Conservation (phyloP, 768 basidiomycete genomes). For the Macrolepiota dolichaula region DNA sequence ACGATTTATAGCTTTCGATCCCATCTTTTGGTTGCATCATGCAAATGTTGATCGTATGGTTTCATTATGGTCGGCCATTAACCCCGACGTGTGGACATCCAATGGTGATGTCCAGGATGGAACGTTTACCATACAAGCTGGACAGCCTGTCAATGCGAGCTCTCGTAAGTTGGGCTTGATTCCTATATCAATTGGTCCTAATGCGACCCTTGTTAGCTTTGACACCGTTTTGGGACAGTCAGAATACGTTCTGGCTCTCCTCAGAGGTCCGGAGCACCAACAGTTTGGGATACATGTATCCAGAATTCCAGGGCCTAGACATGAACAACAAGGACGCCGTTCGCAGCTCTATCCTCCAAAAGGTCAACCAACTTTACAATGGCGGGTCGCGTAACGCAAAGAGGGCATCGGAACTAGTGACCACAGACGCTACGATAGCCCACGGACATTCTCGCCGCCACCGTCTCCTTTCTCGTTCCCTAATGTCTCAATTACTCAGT, state of each 20-base stretch:
- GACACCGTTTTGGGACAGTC: slow-evolving; percentile 40
- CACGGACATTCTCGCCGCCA: not conserved
- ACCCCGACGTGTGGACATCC: slow-evolving; percentile 35
- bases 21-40: slow-evolving; percentile 47
- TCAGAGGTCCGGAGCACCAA: slow-evolving; percentile 18
- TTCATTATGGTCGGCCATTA: slow-evolving; percentile 40
- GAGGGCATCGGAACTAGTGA: not conserved
- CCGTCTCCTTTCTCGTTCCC: not conserved
- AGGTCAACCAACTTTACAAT: slow-evolving; percentile 29
- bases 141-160: slow-evolving; percentile 18
- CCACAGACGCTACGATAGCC: not conserved
- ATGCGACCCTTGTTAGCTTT: slow-evolving; percentile 26
- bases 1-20: slow-evolving; percentile 34
- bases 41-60: slow-evolving; percentile 44
- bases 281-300: slow-evolving; percentile 39
- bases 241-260: slow-evolving; percentile 34
- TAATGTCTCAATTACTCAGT: not conserved
- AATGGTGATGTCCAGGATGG: slow-evolving; percentile 23
- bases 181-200: not conserved
- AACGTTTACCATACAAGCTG: slow-evolving; percentile 26
- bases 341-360: slow-evolving; percentile 20
- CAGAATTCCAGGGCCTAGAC: slow-evolving; percentile 37
- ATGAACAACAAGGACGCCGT: slow-evolving; percentile 19
- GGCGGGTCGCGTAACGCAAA: not conserved
- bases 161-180: slow-evolving; percentile 22